phyloP scores from a whole-genome alignment of 1,284 basidiomycete species.

The Melampsora americana region DNA sequence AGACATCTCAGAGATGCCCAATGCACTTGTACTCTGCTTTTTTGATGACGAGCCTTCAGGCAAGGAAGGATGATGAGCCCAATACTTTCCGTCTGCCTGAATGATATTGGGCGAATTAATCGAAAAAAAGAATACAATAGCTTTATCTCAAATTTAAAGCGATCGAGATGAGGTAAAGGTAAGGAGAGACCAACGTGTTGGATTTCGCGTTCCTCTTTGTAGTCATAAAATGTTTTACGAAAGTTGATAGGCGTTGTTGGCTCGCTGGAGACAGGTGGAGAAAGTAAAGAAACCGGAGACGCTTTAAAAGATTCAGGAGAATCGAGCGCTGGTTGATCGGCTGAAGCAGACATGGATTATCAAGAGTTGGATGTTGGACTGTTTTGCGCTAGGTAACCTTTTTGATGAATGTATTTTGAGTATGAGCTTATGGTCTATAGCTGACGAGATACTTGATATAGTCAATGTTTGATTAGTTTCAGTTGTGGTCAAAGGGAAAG shows the following conservation, averaged over 20 bases:
- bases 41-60: background rate
- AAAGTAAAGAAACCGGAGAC: no score
- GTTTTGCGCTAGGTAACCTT: no score
- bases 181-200: constrained; percentile 23
- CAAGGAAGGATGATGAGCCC: constrained; percentile 35
- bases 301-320: no score
- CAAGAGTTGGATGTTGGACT: no score
- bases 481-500: no score
- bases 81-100: constrained; percentile 40
- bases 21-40: background rate
- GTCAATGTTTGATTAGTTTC: no score
- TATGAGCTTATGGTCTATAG: no score
- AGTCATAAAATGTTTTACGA: constrained; percentile 42
- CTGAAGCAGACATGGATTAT: no score
- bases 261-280: constrained; percentile 6
- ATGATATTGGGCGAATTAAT: background rate
- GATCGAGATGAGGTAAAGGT: background rate
- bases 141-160: background rate
- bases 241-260: constrained; percentile 30
- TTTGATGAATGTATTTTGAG: no score
- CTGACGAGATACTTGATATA: no score
- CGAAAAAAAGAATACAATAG: constrained; percentile 10
- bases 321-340: no score
- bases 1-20: background rate
- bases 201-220: constrained; percentile 35